Evolutionary conservation across 768 basidiomycete genomes (phyloP), one percentile per base, ranked within the genome.

Genomic region (Xanthoconium purpureum): DNA sequence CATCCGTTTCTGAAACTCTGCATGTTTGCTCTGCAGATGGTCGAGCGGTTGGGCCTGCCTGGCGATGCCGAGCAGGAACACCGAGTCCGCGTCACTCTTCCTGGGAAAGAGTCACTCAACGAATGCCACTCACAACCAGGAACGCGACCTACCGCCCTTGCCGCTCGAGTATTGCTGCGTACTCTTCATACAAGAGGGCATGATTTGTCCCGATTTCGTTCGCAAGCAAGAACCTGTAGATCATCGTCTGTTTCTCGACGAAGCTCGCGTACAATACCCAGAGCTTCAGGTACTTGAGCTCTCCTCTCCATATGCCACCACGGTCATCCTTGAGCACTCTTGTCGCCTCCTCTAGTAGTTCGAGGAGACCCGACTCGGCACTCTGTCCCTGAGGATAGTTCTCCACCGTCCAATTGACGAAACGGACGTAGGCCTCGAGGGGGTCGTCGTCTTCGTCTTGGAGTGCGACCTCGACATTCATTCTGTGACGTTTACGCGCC

Each of bases 211-310:
- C 97, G 61, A 98, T 89, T 63, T 97, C 93, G 64, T 94, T 94
- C 6, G 87, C 87, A 60, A 97, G 78, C 68, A 98, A 73, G 73
- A 94, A 98, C 60, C 84, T 82, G 78, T 89, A 98, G 61, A 98
- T 88, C 70, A 94, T 81, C 15, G 84, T 84, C 40, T 94, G 88
- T 66, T 85, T 85, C 74, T 98, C 95, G 49, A 98, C 92, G 68
- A 91, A 89, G 69, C 85, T 87, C 15, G 95, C 90, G 70, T 98
- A 99, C 46, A 94, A 82, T 49, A 94, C 78, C 97, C 97, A 99
- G 15, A 98, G 76, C 67, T 94, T 93, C 53, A 98, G 80, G 71
- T 98, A 97, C 55, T 90, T 85, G 56, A 91, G 67, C 66, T 98
- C 93, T 53, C 77, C 80, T 63, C 80, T 81, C 84, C 92, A 98